These are phyloP conservation scores for Dryadomyces quercus-mongolicae DNA, from an alignment of 2,329 filamentous ascomycete genomes.

Conservation along the genomic window DNA sequence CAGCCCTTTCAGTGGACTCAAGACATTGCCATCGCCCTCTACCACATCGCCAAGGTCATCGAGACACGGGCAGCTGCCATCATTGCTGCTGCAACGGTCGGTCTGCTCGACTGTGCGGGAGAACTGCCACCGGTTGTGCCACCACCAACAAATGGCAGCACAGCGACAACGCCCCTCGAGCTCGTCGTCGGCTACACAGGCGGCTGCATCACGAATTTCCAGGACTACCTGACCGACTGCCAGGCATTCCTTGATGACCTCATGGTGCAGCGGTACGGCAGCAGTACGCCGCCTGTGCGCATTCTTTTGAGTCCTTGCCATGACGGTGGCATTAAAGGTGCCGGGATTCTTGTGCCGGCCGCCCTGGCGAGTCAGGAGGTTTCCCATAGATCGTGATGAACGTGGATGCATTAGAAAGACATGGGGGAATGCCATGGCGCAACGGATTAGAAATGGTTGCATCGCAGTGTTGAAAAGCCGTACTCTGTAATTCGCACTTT, in stretches of 20 bases:
- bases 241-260: conserved; percentile 54
- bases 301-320: conserved; percentile 44
- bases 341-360: conserved; percentile 45
- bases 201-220: conserved; percentile 69
- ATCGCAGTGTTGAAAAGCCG: no score
- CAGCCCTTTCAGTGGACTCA: conserved; percentile 50
- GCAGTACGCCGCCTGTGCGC: conserved; percentile 20
- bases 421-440: no score
- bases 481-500: no score
- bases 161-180: conserved; percentile 26
- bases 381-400: neutral
- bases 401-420: no score
- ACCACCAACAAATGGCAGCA: no score
- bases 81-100: conserved; percentile 60
- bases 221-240: conserved; percentile 58
- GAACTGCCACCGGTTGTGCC: conserved; percentile 36
- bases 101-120: conserved; percentile 54
- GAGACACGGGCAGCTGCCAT: conserved; percentile 62
- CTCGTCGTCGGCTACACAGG: conserved; percentile 70
- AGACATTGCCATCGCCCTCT: conserved; percentile 45
- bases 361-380: conserved; percentile 6
- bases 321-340: conserved; percentile 49
- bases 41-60: conserved; percentile 56
- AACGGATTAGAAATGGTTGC: no score
- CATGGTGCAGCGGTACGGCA: conserved; percentile 25